These are phyloP conservation scores for Penicillium sp. DNA, from an alignment of 2,329 filamentous ascomycete species.

Conservation along the genomic window DNA sequence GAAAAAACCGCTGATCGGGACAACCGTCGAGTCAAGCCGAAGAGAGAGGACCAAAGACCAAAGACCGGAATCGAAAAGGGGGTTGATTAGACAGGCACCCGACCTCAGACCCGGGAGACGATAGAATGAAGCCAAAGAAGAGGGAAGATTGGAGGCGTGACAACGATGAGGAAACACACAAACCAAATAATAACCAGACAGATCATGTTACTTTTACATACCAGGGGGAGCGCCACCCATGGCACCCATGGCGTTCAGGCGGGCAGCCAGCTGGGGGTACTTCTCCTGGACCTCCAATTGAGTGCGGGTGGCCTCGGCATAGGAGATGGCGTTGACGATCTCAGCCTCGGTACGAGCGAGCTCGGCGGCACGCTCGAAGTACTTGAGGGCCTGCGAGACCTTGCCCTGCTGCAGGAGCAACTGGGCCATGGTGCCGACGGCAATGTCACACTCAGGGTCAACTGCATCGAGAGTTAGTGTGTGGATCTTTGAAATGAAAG, in stretches of 20 bases:
- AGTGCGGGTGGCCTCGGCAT: slow-evolving; percentile 94
- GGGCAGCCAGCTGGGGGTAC: slow-evolving; percentile 77
- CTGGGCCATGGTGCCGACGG: slow-evolving; percentile 97
- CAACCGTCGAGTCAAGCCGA: slow-evolving; percentile 14
- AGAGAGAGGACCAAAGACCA: slow-evolving; percentile 19
- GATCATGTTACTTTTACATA: slow-evolving; percentile 32
- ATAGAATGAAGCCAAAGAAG: slow-evolving; percentile 24
- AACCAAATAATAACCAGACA: slow-evolving; percentile 2
- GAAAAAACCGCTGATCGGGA: slow-evolving; percentile 23
- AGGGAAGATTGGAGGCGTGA: slow-evolving; percentile 17
- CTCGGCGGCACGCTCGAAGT: slow-evolving; percentile 96
- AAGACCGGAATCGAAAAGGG: slow-evolving; percentile 23
- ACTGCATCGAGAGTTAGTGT: slow-evolving; percentile 59
- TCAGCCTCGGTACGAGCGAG: slow-evolving; percentile 92
- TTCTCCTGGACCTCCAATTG: slow-evolving; percentile 91
- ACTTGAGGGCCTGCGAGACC: slow-evolving; percentile 89
- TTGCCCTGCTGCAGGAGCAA: slow-evolving; percentile 96
- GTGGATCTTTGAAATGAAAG: slow-evolving; percentile 1
- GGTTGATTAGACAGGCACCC: slow-evolving; percentile 21
- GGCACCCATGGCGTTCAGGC: slow-evolving; percentile 65
- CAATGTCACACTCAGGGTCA: slow-evolving; percentile 97
- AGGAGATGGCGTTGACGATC: slow-evolving; percentile 93
- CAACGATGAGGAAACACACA: not conserved
- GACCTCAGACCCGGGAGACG: slow-evolving; percentile 21
- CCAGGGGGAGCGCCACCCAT: slow-evolving; percentile 40